A percentile compares a stretch with the other conserved stretches of the same genome.
These are phyloP conservation scores for Yamadazyma endophytica DNA, from an alignment of 805 yeast genomes.

Conservation along the genomic window DNA sequence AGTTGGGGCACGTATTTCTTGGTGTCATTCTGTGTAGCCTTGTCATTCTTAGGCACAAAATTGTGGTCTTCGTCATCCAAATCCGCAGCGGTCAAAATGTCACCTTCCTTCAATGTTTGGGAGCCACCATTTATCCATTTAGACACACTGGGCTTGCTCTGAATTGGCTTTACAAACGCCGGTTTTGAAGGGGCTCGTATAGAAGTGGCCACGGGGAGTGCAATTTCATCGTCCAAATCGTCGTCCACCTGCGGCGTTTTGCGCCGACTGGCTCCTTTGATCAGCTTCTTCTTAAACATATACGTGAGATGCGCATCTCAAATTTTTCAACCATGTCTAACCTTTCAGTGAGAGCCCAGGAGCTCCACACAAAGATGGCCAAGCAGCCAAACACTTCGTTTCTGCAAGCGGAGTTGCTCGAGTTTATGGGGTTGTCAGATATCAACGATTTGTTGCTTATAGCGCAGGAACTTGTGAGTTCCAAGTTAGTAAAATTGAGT, in stretches of 20 bases:
- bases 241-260: background rate
- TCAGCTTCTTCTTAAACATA: conserved; percentile 4
- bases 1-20: conserved; percentile 11
- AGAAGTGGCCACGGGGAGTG: too few relatives aligned
- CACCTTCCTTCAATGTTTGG: too few relatives aligned
- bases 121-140: too few relatives aligned
- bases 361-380: conserved; percentile 64
- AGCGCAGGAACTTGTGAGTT: conserved; percentile 50
- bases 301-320: conserved; percentile 1
- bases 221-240: too few relatives aligned
- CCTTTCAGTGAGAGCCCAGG: conserved; percentile 44
- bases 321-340: conserved; percentile 2
- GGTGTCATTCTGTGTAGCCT: background rate
- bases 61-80: conserved; percentile 3
- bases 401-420: conserved; percentile 68
- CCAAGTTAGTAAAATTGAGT: conserved; percentile 63
- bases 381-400: conserved; percentile 43
- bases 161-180: too few relatives aligned
- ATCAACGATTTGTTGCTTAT: conserved; percentile 42
- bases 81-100: conserved; percentile 5
- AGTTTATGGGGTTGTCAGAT: conserved; percentile 40
- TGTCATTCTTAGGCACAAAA: too few relatives aligned
- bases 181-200: too few relatives aligned
- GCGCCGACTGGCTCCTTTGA: conserved; percentile 1
- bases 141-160: too few relatives aligned